Percentiles rank a stretch among this genome's conserved stretches.
Evolutionary conservation across 169 alveolate species (phyloP).

Genomic region (Plasmodium berghei): DNA sequence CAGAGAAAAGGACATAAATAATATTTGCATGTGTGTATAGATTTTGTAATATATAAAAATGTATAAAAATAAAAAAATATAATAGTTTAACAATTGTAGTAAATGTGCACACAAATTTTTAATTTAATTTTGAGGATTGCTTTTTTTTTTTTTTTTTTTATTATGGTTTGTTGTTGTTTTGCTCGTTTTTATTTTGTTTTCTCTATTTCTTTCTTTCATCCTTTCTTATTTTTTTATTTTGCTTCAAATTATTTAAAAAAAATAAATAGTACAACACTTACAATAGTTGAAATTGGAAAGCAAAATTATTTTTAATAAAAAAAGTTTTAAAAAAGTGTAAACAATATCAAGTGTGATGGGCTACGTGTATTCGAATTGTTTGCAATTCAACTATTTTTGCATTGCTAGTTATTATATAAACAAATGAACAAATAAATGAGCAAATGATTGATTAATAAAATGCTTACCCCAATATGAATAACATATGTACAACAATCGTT

Average conservation of each 20-base stretch:
- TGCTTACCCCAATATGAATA: constrained; percentile 21
- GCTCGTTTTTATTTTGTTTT: neutral
- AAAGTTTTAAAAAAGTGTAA: no score
- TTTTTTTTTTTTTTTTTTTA: neutral
- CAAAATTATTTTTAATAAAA: no score
- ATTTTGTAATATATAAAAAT: no score
- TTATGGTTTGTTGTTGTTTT: neutral
- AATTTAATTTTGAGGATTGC: neutral
- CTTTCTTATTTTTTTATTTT: no score
- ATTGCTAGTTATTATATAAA: no score
- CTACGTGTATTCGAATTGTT: no score
- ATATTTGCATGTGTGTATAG: no score
- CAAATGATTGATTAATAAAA: neutral
- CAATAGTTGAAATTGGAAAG: no score
- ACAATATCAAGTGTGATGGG: no score
- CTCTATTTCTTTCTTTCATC: neutral
- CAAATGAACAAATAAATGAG: neutral
- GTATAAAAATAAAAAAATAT: neutral
- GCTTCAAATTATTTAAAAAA: neutral
- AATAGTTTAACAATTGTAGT: neutral
- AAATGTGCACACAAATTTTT: neutral
- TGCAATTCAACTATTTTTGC: neutral
- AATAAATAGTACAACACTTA: no score
- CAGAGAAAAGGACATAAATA: no score
- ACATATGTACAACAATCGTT: constrained; percentile 16